These are phyloP conservation scores for Phycomyces nitens DNA, from an alignment of 192 early-diverging fungal species.

Conservation along the genomic window DNA sequence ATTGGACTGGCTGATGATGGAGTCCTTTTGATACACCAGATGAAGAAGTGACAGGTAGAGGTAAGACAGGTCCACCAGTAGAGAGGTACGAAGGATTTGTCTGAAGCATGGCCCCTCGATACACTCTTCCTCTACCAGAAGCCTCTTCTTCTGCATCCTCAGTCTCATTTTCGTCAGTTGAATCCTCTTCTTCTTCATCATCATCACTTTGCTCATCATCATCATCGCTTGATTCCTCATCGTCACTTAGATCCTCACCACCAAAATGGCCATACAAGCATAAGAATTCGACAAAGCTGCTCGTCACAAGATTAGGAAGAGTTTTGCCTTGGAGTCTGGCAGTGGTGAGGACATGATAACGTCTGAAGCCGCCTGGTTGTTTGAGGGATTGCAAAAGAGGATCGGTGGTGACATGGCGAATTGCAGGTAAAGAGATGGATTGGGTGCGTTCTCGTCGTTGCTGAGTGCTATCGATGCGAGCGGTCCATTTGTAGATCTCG, in stretches of 20 bases:
- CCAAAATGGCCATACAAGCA: conserved; percentile 92
- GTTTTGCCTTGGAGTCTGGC: conserved; percentile 67
- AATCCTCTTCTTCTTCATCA: conserved; percentile 9
- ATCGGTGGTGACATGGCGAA: background rate
- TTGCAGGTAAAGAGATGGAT: conserved; percentile 31
- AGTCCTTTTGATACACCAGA: conserved; percentile 1
- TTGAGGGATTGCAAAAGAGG: conserved; percentile 37
- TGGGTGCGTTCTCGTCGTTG: conserved; percentile 29
- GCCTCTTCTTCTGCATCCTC: conserved; percentile 3
- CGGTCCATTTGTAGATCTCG: conserved; percentile 88
- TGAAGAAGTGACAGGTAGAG: conserved; percentile 3
- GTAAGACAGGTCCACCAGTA: conserved; percentile 3
- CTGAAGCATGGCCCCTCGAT: conserved; percentile 6
- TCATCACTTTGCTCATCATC: background rate
- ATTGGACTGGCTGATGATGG: conserved; percentile 19
- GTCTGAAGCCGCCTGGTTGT: conserved; percentile 85
- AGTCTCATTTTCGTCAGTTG: background rate
- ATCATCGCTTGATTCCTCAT: conserved; percentile 39
- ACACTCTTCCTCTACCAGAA: conserved; percentile 6
- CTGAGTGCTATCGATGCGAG: conserved; percentile 54
- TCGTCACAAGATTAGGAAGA: conserved; percentile 74
- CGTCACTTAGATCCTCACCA: conserved; percentile 84
- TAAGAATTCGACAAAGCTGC: conserved; percentile 93
- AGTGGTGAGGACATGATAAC: conserved; percentile 76
- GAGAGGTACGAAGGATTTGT: conserved; percentile 3